These are phyloP conservation scores for Lycium ferocissimum DNA, from an alignment of 257 asterid species.

Conservation along the genomic window DNA sequence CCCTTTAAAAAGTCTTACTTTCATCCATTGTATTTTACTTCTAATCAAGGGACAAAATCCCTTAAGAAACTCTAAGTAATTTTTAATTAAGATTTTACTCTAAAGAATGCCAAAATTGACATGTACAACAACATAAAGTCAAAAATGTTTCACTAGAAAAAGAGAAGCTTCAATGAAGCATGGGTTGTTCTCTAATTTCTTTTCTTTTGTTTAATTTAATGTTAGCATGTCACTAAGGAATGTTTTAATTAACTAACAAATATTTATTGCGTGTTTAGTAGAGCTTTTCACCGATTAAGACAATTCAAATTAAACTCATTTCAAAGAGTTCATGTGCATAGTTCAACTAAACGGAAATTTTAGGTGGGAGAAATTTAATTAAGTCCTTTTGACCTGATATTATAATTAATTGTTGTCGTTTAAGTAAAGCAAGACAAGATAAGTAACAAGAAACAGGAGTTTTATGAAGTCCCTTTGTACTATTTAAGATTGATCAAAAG, in stretches of 20 bases:
- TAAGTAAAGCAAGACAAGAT: slow-evolving; percentile 26
- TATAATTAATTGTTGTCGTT: slow-evolving; percentile 23
- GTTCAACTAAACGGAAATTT: slow-evolving; percentile 14
- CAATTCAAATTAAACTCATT: background rate
- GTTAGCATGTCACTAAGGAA: slow-evolving; percentile 26
- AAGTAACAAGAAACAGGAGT: background rate
- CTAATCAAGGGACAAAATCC: slow-evolving; percentile 34
- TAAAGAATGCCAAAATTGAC: slow-evolving; percentile 60
- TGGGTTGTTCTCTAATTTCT: background rate
- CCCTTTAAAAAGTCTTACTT: slow-evolving; percentile 4
- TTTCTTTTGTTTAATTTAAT: background rate
- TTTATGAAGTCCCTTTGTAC: background rate
- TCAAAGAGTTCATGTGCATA: slow-evolving; percentile 18
- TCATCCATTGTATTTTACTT: slow-evolving; percentile 42
- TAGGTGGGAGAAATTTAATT: background rate
- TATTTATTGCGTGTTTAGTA: slow-evolving; percentile 19
- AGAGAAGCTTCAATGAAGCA: slow-evolving; percentile 27
- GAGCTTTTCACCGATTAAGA: background rate
- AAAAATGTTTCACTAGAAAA: slow-evolving; percentile 32
- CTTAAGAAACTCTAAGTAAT: background rate
- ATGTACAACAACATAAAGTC: slow-evolving; percentile 20
- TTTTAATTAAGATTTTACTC: background rate
- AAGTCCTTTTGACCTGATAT: background rate
- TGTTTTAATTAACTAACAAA: background rate
- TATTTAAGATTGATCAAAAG: background rate